These are phyloP conservation scores for Metschnikowia dekortorum DNA, from an alignment of 805 yeast species.

Conservation along the genomic window DNA sequence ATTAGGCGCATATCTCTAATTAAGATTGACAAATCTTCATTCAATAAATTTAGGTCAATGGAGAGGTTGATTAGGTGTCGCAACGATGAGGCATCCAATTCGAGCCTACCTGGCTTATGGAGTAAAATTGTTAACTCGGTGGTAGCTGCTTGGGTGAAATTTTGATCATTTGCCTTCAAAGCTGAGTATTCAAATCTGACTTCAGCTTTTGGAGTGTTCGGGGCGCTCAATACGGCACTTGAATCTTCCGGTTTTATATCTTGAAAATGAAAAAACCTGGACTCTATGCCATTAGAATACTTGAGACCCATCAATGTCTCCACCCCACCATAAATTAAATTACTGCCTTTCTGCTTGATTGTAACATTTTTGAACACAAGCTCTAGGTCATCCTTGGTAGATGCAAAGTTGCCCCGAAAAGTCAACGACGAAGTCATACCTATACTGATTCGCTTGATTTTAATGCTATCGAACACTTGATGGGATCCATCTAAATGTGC, in stretches of 20 bases:
- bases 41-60: slow-evolving; percentile 21
- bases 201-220: slow-evolving; percentile 36
- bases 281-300: slow-evolving; percentile 12
- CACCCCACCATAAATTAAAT: slow-evolving; percentile 47
- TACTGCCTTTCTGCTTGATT: slow-evolving; percentile 41
- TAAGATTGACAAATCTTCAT: slow-evolving; percentile 8
- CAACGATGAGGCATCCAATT: slow-evolving; percentile 20
- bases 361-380: slow-evolving; percentile 25
- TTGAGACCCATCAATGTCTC: slow-evolving; percentile 27
- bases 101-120: slow-evolving; percentile 25
- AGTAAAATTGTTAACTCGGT: slow-evolving; percentile 1
- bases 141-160: no score
- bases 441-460: slow-evolving; percentile 33
- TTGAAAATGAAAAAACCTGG: slow-evolving; percentile 25
- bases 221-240: not conserved
- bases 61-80: slow-evolving; percentile 26
- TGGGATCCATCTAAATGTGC: slow-evolving; percentile 3
- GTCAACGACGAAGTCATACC: slow-evolving; percentile 46
- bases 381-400: slow-evolving; percentile 25
- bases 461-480: slow-evolving; percentile 17
- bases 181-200: slow-evolving; percentile 47
- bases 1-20: slow-evolving; percentile 2
- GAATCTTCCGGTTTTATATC: slow-evolving; percentile 1
- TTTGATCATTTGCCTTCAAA: not conserved
- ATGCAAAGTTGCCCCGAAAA: slow-evolving; percentile 37